phyloP scores from a whole-genome alignment of 768 basidiomycete species.

The Auriscalpium vulgare region DNA sequence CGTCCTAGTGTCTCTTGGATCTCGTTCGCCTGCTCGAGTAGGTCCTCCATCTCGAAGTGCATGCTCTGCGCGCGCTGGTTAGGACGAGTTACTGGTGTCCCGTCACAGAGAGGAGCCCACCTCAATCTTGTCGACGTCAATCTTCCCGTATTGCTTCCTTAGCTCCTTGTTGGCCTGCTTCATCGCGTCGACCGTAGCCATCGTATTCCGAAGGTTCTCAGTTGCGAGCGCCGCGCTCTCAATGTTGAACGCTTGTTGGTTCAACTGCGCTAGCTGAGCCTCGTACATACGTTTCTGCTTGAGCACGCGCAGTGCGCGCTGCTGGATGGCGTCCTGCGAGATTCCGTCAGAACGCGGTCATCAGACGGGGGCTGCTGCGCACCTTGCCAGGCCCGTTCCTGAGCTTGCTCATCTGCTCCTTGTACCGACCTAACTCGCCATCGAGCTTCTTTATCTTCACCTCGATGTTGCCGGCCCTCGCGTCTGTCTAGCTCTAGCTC shows the following conservation, averaged over 20 bases:
- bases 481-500: slow-evolving; percentile 58
- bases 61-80: slow-evolving; percentile 50
- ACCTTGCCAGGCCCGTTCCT: slow-evolving; percentile 95
- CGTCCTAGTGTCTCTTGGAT: slow-evolving; percentile 91
- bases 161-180: slow-evolving; percentile 92
- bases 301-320: slow-evolving; percentile 86
- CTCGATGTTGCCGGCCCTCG: slow-evolving; percentile 80
- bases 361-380: slow-evolving; percentile 9
- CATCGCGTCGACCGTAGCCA: slow-evolving; percentile 99
- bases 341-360: neutral
- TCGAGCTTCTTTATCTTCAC: slow-evolving; percentile 97
- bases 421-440: slow-evolving; percentile 84
- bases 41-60: slow-evolving; percentile 97
- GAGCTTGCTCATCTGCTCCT: slow-evolving; percentile 93
- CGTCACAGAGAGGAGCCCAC: slow-evolving; percentile 34
- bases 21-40: slow-evolving; percentile 95
- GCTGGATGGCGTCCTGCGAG: slow-evolving; percentile 77
- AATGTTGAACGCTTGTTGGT: slow-evolving; percentile 98
- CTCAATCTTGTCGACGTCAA: slow-evolving; percentile 98
- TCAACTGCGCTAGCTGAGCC: slow-evolving; percentile 78
- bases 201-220: slow-evolving; percentile 97
- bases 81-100: neutral
- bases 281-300: slow-evolving; percentile 98
- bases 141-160: slow-evolving; percentile 93
- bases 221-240: slow-evolving; percentile 92